Conservation (phyloP, 495 filamentous ascomycete genomes). For the Talaromyces ruber region DNA sequence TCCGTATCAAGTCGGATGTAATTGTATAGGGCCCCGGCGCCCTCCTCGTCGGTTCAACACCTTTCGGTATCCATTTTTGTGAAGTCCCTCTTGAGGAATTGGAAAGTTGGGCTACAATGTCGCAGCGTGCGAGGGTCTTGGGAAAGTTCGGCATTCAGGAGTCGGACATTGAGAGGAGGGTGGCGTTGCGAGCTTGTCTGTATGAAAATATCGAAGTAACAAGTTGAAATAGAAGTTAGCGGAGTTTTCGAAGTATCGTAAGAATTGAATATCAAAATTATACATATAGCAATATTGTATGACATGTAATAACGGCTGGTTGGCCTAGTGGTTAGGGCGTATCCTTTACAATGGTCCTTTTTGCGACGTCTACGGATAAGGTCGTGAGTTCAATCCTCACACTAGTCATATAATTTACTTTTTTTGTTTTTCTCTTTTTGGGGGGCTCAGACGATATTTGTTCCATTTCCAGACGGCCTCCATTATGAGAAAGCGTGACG, state of each 20-base stretch:
- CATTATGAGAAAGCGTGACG: too few relatives aligned
- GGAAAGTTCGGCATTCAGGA: constrained; percentile 2
- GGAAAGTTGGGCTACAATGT: background rate
- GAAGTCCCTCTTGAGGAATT: background rate
- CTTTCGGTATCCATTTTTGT: background rate
- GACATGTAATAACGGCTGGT: too few relatives aligned
- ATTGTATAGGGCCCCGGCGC: background rate
- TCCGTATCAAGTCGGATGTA: background rate
- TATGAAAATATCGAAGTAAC: background rate
- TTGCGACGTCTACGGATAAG: background rate
- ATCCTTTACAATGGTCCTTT: background rate
- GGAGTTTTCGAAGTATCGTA: too few relatives aligned
- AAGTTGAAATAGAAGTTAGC: background rate
- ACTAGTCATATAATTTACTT: background rate
- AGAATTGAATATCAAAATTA: too few relatives aligned
- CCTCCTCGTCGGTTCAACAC: background rate
- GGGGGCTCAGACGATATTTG: too few relatives aligned
- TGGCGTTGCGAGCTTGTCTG: background rate
- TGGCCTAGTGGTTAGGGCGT: constrained; percentile 1
- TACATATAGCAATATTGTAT: too few relatives aligned
- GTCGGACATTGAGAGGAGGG: background rate
- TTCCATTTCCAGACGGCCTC: too few relatives aligned
- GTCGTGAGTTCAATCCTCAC: background rate
- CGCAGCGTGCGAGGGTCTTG: background rate
- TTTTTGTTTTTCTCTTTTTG: background rate